Evolutionary conservation across 2,329 filamentous ascomycete species (phyloP), one percentile per base, ranked within the genome.

Genomic region (Fusarium lyarnte): DNA sequence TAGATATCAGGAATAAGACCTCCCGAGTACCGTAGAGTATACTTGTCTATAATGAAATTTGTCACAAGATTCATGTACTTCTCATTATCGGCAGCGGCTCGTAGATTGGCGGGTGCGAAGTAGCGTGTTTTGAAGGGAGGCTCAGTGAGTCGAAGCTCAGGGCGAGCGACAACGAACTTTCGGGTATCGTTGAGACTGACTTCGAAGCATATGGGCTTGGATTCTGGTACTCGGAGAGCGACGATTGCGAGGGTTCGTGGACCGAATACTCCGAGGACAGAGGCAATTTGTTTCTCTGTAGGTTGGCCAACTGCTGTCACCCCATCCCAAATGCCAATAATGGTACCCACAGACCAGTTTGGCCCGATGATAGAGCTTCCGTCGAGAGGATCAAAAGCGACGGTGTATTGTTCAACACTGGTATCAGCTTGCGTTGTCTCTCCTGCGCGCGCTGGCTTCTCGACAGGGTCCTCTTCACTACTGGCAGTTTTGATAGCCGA

Each of bases 331-430:
- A 91, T 79, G 12, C 89, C 89, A 21, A 90, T 79, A 66, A 91
- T 91, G 51, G 88, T 85, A 27, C 87, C 87, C 13, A 89, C 87
- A 2, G 86, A 83, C 87, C 87, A 89, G 75, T 89, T 89, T 3
- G 87, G 83, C 1, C 82, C 86, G 46, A 89, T 88, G 74, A 89
- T 89, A 69, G 87, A 90, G 78, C 87, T 89, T 16, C 89, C 89
- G 72, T 91, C 89, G 0, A 91, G 84, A 0, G 89, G 89, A 72
- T 91, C 89, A 72, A 91, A 91, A 1, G 88, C 89, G 13, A 90
- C 79, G 0, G 88, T 86, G 79, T 91, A 91, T 33, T 80, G 76
- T 72, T 89, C 86, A 11, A 33, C 27, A 14, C 58, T 53, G 23
- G 17, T 35, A 19, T 55, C 23, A 12, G 58, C 36, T 6, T 63